Base-by-base conservation (phyloP, 441 rosid species). In the Pelargonium myrrhifolium region DNA sequence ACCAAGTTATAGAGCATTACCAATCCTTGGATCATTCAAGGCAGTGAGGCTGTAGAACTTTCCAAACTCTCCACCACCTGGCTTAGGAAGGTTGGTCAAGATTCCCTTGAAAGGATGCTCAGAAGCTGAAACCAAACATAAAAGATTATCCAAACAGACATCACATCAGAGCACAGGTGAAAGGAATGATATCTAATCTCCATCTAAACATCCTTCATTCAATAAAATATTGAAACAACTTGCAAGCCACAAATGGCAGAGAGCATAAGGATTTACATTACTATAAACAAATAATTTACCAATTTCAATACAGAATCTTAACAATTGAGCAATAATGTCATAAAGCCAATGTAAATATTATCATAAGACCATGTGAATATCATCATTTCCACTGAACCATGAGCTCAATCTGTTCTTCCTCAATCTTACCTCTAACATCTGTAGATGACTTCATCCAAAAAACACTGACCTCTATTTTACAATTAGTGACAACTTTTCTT, bases 51-150 rank as follows among this genome's bases (percentile, higher is more conserved):
- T 87, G 66, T 95, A 95, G 75, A 90, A 95, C 71, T 95, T 95
- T 70, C 99, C 99, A 45, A 86, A 95, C 68, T 95, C 95, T 59
- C 97, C 99, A 51, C 99, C 99, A 11, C 89, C 95, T 59, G 98
- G 95, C 87, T 92, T 92, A 18, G 97, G 95, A 65, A 95, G 92
- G 73, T 81, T 74, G 62, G 98, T 90, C 80, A 95, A 85, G 65
- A 89, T 90, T 26, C 75, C 84, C 82, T 90, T 86, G 75, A 82
- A 95, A 37, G 98, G 90, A 86, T 92, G 89, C 51, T 89, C 98
- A 1, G 96, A 63, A 72, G 98, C 99, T 95, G 88, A 75, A 84
- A 71, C 66, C 69, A 70, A 40, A 68, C 17, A 42, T 6, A 56
- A 8, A 2, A 28, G 43, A 7, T 2, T 47, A 26, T 26, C 12